These are phyloP conservation scores for Coniochaeta sp. DNA, from an alignment of 2,329 filamentous ascomycete genomes.

Conservation along the genomic window DNA sequence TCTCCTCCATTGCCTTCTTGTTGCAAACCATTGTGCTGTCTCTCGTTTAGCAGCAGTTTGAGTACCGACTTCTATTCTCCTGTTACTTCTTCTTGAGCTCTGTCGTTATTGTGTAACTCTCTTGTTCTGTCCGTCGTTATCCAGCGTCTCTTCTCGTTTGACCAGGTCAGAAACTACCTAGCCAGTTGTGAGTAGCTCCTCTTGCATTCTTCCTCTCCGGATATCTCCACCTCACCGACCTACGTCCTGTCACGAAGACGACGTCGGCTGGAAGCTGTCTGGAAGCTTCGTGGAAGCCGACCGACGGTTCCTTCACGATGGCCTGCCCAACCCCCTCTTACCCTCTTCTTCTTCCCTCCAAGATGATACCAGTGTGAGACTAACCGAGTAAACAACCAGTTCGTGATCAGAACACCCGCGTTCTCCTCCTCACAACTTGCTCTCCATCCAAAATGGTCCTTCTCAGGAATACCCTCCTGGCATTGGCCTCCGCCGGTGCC, in stretches of 20 bases:
- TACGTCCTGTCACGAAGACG: not conserved
- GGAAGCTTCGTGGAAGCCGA: not conserved
- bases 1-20: not conserved
- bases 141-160: not conserved
- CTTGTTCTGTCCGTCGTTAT: not conserved
- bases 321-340: not conserved
- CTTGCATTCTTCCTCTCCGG: not conserved
- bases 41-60: constrained; percentile 1
- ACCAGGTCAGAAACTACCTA: not conserved
- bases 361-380: not conserved
- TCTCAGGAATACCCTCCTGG: constrained; percentile 44
- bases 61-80: constrained; percentile 3
- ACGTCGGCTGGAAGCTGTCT: not conserved
- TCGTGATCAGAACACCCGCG: too few species aligned
- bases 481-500: constrained; percentile 46
- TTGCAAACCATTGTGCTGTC: not conserved
- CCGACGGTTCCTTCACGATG: not conserved
- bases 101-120: not conserved
- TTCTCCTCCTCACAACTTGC: not conserved
- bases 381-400: constrained; percentile 2
- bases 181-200: constrained; percentile 2
- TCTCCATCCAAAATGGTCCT: constrained; percentile 42
- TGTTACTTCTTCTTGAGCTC: not conserved
- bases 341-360: not conserved
- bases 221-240: not conserved